A percentile compares a stretch with the other conserved stretches of the same genome.
These are phyloP conservation scores for Helminthosporium solani DNA, from an alignment of 2,329 filamentous ascomycete species.

Conservation along the genomic window DNA sequence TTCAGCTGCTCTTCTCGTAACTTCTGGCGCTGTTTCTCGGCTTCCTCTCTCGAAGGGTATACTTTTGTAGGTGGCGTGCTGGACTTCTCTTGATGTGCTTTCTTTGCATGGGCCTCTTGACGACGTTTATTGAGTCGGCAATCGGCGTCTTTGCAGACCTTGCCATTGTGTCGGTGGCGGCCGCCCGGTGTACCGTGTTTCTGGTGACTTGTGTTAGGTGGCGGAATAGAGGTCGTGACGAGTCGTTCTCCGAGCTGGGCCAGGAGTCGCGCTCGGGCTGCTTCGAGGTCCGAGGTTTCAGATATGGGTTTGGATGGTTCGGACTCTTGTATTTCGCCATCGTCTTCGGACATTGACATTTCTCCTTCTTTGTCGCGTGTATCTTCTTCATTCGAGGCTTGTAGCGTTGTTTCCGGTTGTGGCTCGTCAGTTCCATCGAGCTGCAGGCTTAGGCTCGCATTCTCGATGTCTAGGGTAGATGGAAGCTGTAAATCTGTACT, in stretches of 20 bases:
- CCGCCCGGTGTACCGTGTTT: background rate
- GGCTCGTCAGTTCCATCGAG: background rate
- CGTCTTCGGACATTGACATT: conserved; percentile 26
- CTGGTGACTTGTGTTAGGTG: background rate
- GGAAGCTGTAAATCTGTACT: background rate
- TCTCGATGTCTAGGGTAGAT: background rate
- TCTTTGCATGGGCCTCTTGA: background rate
- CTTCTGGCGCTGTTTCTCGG: conserved; percentile 7
- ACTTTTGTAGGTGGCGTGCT: background rate
- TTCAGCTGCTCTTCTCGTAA: background rate
- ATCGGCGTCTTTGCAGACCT: conserved; percentile 2
- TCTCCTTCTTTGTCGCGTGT: conserved; percentile 15
- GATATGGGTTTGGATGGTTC: conserved; percentile 17
- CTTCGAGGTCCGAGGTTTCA: conserved; percentile 45
- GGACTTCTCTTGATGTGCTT: background rate
- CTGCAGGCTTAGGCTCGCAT: background rate
- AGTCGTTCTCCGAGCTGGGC: conserved; percentile 41
- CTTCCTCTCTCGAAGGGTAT: conserved; percentile 6
- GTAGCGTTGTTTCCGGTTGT: background rate
- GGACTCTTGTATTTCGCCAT: conserved; percentile 11
- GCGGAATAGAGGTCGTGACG: conserved; percentile 19
- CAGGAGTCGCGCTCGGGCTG: conserved; percentile 51
- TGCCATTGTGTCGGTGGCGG: conserved; percentile 9
- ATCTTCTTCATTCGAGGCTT: conserved; percentile 2
- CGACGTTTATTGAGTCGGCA: conserved; percentile 1